These are phyloP conservation scores for Ceratobasidium sp. DNA, from an alignment of 1,284 basidiomycete genomes.

Conservation along the genomic window DNA sequence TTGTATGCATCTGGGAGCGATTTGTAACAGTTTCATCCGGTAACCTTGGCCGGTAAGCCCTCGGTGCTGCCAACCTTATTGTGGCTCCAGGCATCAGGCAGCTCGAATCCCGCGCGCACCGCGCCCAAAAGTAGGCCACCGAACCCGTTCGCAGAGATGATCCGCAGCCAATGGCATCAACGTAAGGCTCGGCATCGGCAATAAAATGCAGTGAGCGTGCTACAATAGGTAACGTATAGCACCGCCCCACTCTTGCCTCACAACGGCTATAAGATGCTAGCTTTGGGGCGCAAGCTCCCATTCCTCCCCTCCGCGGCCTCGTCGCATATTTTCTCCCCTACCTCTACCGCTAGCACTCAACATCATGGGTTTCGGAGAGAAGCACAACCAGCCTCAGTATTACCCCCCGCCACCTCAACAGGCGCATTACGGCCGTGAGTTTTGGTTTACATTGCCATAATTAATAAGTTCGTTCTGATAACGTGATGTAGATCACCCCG, in stretches of 20 bases:
- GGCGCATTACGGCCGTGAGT: conserved; percentile 27
- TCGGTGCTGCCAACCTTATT: no score
- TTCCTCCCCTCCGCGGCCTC: background rate
- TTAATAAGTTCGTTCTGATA: background rate
- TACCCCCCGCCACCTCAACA: conserved; percentile 28
- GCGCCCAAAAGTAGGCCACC: background rate
- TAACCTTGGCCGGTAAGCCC: no score
- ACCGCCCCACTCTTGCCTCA: conserved; percentile 7
- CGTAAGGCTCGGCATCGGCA: background rate
- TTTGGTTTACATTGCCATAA: background rate
- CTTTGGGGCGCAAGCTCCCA: background rate
- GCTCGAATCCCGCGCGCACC: background rate
- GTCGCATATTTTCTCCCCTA: background rate
- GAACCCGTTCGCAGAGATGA: background rate
- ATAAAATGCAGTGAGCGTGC: background rate
- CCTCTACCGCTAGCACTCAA: background rate
- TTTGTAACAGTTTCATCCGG: no score
- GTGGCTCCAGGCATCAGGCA: background rate
- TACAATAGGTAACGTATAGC: background rate
- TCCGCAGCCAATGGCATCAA: background rate
- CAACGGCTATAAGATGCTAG: background rate
- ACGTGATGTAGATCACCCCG: conserved; percentile 13
- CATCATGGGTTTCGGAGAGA: conserved; percentile 19
- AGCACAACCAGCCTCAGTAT: conserved; percentile 7
- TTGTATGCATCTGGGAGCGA: no score